These are phyloP conservation scores for Sungouiozyma intestinalis DNA, from an alignment of 805 yeast genomes.

Conservation along the genomic window DNA sequence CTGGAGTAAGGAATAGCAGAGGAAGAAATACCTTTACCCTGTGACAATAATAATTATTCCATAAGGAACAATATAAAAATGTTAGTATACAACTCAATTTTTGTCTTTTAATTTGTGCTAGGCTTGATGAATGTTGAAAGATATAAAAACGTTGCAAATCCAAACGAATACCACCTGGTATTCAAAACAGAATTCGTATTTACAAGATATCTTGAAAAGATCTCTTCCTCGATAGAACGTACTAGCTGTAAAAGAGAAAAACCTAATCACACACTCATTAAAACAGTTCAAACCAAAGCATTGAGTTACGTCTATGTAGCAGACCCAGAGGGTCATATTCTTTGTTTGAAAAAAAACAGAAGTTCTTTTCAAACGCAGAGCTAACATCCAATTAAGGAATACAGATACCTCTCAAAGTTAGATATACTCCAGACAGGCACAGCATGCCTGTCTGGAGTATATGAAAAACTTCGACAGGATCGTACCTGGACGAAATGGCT, in stretches of 20 bases:
- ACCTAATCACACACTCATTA: background rate
- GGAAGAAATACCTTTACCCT: constrained; percentile 99
- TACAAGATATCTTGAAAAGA: background rate
- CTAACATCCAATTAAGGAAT: no score
- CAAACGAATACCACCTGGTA: background rate
- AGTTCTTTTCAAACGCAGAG: no score
- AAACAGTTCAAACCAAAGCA: background rate
- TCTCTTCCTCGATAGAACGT: background rate
- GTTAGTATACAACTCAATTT: no score
- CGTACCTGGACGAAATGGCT: constrained; percentile 4
- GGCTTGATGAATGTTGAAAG: no score
- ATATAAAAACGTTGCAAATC: background rate
- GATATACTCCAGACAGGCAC: no score
- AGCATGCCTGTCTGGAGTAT: no score
- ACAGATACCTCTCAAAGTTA: no score
- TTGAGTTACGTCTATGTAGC: background rate
- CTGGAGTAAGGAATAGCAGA: constrained; percentile 99
- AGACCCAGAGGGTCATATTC: no score
- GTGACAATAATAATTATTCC: constrained; percentile 14
- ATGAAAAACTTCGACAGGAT: background rate
- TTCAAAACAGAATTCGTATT: background rate
- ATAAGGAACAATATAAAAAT: constrained; percentile 1
- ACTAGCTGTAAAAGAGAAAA: background rate
- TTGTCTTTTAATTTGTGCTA: no score
- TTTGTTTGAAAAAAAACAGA: no score